Percentiles rank a stretch among this genome's conserved stretches.
Evolutionary conservation across 495 filamentous ascomycete genomes (phyloP).

Genomic region (Astrothelium subdiscretum): DNA sequence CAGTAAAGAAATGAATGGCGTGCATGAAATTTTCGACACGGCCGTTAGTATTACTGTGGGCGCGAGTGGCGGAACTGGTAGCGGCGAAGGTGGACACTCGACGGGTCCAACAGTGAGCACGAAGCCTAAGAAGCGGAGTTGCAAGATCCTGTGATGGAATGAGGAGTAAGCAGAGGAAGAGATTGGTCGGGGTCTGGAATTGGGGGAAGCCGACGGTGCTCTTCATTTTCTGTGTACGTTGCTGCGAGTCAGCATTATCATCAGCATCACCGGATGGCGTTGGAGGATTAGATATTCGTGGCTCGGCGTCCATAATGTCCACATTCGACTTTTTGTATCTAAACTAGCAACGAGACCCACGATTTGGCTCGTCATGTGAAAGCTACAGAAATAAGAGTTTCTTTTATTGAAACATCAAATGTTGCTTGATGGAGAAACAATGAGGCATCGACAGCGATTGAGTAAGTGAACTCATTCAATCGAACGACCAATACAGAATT

Average conservation of each 20-base stretch:
- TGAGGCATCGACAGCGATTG: too few species aligned
- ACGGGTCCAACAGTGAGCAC: background rate
- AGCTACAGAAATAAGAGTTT: background rate
- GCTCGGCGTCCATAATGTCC: background rate
- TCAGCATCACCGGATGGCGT: background rate
- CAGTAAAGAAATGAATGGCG: constrained; percentile 89
- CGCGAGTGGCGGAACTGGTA: background rate
- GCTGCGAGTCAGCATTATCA: background rate
- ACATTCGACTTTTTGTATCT: background rate
- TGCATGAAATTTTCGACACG: constrained; percentile 85
- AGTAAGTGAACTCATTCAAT: too few species aligned
- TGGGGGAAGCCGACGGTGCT: background rate
- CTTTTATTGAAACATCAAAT: background rate
- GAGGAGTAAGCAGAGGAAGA: background rate
- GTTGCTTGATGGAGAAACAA: too few species aligned
- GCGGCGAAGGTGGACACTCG: background rate
- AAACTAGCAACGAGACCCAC: background rate
- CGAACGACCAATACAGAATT: too few species aligned
- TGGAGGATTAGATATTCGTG: background rate
- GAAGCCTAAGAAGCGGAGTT: constrained; percentile 3
- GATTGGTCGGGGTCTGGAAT: background rate
- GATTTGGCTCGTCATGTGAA: background rate
- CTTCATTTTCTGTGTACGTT: background rate
- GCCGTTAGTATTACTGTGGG: constrained; percentile 81
- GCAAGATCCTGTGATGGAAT: background rate